Base-by-base conservation (phyloP, 768 basidiomycete genomes). In the Clitopilus passeckerianus region DNA sequence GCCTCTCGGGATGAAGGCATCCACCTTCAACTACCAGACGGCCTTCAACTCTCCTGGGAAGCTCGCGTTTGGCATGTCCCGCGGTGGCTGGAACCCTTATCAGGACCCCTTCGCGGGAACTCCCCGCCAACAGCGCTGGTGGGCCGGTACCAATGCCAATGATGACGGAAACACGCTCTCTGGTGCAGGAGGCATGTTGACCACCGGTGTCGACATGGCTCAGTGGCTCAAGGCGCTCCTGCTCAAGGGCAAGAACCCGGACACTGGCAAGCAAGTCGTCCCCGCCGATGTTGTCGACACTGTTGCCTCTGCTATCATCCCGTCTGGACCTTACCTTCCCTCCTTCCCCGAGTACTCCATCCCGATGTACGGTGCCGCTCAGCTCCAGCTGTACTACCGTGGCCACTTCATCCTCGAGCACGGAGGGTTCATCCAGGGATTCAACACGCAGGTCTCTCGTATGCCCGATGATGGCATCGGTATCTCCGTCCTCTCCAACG, bases 121-220 rank as follows among this genome's bases (percentile, higher is more conserved):
- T 50, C 46, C 46, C 22, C 46, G 46, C 20, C 46, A 50, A 22
- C 46, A 50, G 18, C 46, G 46, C 46, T 50, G 46, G 46, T 50
- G 46, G 46, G 46, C 46, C 20, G 46, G 46, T 50, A 50, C 46
- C 46, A 23, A 50, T 50, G 46, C 46, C 3, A 66, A 67, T 16
- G 68, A 70, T 55, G 64, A 68, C 30, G 66, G 64, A 50, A 68
- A 66, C 68, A 68, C 63, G 18, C 50, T 63, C 34, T 64, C 70
- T 18, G 72, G 69, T 5, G 57, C 69, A 34, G 71, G 70, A 5
- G 72, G 72, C n/a, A 63, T 73, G 2, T 70, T 73, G 5, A 66
- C 57, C 9, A 70, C 59, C 37, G 69, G 69, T 0, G 62, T 59
- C 9, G 72, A 73, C 52, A 66, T 68, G 58, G 72, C 69, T 53